Evolutionary conservation across 169 alveolate species (phyloP).

Genomic region (Plasmodium knowlesi): DNA sequence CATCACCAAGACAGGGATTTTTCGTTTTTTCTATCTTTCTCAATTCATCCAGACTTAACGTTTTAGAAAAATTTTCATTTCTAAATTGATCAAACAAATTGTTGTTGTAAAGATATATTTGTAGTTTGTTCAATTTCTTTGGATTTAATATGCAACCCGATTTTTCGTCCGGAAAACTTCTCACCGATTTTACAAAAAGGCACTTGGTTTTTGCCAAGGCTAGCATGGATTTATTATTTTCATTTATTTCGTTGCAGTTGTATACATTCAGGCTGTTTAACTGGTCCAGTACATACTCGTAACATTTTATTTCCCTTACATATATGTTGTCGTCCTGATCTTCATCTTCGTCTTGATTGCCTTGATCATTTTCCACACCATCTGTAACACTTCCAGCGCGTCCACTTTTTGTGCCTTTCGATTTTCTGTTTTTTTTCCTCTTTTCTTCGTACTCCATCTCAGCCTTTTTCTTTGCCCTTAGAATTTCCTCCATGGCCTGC

Average conservation of each 20-base stretch:
- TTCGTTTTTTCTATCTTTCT: slow-evolving; percentile 59
- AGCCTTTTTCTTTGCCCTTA: slow-evolving; percentile 69
- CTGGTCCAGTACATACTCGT: slow-evolving; percentile 82
- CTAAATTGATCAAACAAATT: slow-evolving; percentile 55
- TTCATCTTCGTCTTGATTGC: background rate
- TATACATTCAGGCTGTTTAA: slow-evolving; percentile 79
- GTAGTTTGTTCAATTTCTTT: slow-evolving; percentile 43
- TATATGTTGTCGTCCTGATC: slow-evolving; percentile 17
- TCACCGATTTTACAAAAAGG: slow-evolving; percentile 80
- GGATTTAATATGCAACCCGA: slow-evolving; percentile 85
- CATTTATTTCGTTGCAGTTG: slow-evolving; percentile 84
- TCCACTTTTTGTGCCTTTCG: background rate
- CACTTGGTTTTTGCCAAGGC: slow-evolving; percentile 88
- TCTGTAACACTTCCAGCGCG: background rate
- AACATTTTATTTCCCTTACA: slow-evolving; percentile 82
- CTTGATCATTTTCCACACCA: background rate
- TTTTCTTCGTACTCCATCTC: slow-evolving; percentile 57
- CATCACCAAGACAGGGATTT: slow-evolving; percentile 78
- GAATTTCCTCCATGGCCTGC: slow-evolving; percentile 60
- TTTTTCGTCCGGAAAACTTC: slow-evolving; percentile 81
- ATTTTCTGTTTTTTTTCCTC: background rate
- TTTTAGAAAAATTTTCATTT: slow-evolving; percentile 31
- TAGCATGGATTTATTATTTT: slow-evolving; percentile 81
- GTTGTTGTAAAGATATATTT: slow-evolving; percentile 73
- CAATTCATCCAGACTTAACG: slow-evolving; percentile 59